Base-by-base conservation (phyloP, 2,329 filamentous ascomycete species). In the Colletotrichum cereale region DNA sequence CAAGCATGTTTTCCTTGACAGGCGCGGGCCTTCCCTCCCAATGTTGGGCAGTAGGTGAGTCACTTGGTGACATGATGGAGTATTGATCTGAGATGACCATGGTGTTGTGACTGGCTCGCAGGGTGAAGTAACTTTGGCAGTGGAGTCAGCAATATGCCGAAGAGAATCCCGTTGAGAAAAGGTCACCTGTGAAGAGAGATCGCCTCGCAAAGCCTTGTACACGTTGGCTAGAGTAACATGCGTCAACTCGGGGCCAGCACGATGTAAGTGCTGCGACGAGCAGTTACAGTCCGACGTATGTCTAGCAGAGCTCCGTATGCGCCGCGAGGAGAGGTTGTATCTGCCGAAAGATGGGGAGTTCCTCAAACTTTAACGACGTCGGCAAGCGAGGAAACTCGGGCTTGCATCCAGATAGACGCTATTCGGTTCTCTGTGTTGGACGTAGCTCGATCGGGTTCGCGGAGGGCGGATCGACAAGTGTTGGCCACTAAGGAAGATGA, bases 11-110 rank as follows among this genome's bases (percentile, higher is more conserved):
- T 31, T 64, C 50, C 48, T 66, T 71, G 60, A 70, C 36, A 31
- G 48, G 42, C 11, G 58, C 57, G n/a, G 68, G 24, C 29, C 29
- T 40, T 47, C 68, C 68, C 31, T 71, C 68, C 68, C 68, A 71
- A 12, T 71, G 68, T 57, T 71, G 57, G 21, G 68, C 38, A 38
- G 38, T 62, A 11, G 58, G 52, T 31, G 65, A 71, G 34, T 68
- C 68, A 14, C 52, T 44, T 31, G 65, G 57, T 24, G 68, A 62
- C 65, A 68, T 71, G 36, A 63, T 63, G 34, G 61, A 63, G 36
- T 42, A 63, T 31, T 53, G 47, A 26, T 52, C 47, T 1, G 47
- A 38, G 11, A 53, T 42, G 24, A 4, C 61, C 61, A 63, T 63
- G 26, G 34, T 16, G 24, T 21, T n/a, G 2, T 53, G 14, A 24